Evolutionary conservation across 2,329 filamentous ascomycete genomes (phyloP), one percentile per base, ranked within the genome.

Genomic region (Nothophaeocryptopus gaeumannii): DNA sequence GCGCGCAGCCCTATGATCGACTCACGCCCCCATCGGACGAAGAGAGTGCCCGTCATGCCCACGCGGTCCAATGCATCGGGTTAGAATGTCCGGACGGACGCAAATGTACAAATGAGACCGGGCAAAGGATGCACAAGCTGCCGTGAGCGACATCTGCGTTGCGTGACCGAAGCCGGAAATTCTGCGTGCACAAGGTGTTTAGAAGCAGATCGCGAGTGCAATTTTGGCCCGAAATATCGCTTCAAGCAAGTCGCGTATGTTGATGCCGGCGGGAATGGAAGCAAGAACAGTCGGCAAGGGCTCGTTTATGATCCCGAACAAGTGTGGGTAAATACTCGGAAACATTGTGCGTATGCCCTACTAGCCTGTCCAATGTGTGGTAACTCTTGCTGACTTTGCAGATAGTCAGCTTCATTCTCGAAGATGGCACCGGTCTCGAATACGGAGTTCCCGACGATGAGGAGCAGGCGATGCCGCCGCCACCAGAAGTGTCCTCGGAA

Each of bases 101-200:
- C 14, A 10, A 13, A 31, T 35, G 34, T 15, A 26, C 20, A 26
- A 12, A 60, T 62, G 58, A 51, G 58, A 38, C 55, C 50, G 34
- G 54, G 56, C 13, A 59, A 58, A 50, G 59, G 59, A 14, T 62
- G 59, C 41, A 46, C 54, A 40, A 50, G 41, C 12, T 61, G 59
- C 38, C 53, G 59, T n/a, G 47, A 55, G 36, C 45, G 56, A 15
- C 59, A 62, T 36, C 45, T 60, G 16, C 60, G 58, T 42, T 62
- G 59, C 45, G 47, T 57, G 10, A 53, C 51, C 3, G 50, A 58
- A 33, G 26, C 51, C 11, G 58, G 53, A 15, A 50, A 47, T 14
- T 16, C 39, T 13, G 30, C 44, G 10, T 62, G 59, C 43, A 53
- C 49, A 14, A 41, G 58, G 20, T 62, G 59, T 39, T 37, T 55